These are phyloP conservation scores for Golubevia pallescens DNA, from an alignment of 1,284 basidiomycete genomes.

Conservation along the genomic window DNA sequence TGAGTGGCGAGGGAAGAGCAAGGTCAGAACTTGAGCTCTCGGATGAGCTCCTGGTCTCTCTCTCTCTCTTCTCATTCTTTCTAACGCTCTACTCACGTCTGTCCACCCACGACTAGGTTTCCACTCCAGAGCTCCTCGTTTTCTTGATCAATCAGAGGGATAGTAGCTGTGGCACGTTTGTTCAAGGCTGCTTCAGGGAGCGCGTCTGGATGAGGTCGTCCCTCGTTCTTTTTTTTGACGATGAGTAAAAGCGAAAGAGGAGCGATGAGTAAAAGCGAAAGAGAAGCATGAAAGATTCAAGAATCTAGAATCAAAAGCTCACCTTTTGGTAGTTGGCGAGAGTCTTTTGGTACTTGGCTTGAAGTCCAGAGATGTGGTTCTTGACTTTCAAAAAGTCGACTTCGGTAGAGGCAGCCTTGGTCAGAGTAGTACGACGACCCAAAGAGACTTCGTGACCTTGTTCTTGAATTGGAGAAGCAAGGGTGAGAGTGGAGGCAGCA, in stretches of 20 bases:
- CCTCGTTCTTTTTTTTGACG: neutral
- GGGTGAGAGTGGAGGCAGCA: slow-evolving; percentile 22
- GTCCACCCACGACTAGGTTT: slow-evolving; percentile 33
- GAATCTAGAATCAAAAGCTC: neutral
- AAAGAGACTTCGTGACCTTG: slow-evolving; percentile 27
- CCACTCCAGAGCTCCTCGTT: slow-evolving; percentile 50
- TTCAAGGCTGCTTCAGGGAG: neutral
- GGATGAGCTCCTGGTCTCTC: neutral
- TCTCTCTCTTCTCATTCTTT: neutral
- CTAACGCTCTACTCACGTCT: slow-evolving; percentile 14
- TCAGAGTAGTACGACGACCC: slow-evolving; percentile 27
- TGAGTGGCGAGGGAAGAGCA: too few relatives aligned
- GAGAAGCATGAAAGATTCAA: neutral
- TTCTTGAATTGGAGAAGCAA: slow-evolving; percentile 32
- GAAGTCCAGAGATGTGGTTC: slow-evolving; percentile 25
- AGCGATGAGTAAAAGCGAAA: neutral
- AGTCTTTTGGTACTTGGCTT: slow-evolving; percentile 32
- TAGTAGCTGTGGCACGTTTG: slow-evolving; percentile 23
- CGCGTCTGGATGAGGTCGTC: neutral
- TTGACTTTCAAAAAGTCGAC: slow-evolving; percentile 43
- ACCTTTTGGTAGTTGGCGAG: slow-evolving; percentile 30
- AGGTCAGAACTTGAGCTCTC: neutral
- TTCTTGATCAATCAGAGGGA: slow-evolving; percentile 39
- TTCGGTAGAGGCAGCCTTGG: slow-evolving; percentile 16
- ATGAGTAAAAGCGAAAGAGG: neutral